Evolutionary conservation across 2,329 filamentous ascomycete species (phyloP), one percentile per base, ranked within the genome.

Genomic region (Graphilbum ipis-grandicollis): DNA sequence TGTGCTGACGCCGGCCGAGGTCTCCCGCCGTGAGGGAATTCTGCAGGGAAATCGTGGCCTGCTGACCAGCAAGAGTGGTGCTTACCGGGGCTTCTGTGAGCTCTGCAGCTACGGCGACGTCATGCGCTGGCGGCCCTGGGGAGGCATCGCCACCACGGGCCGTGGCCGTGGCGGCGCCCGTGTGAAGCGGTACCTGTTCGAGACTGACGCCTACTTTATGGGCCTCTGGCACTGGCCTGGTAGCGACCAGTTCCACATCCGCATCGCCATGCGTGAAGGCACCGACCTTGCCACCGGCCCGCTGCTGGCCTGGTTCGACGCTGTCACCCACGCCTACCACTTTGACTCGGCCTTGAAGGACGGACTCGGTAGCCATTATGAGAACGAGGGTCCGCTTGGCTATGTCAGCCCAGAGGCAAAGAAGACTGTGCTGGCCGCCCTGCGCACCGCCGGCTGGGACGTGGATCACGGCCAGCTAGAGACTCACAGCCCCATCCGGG

Each of bases 21-120:
- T 85, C 2, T 68, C 81, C 1, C 48, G 67, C 34, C 57, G 61
- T 34, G 79, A 84, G 52, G 70, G 65, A 15, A 71, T 84, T 18
- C 55, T 94, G n/a, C 59, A 67, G 34, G 66, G 65, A 56, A 54
- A 51, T 37, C 47, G 50, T 35, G 62, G 50, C 41, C 62, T 60
- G 47, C 66, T 51, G 38, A 61, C 53, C 9, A 56, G 54, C 43
- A 53, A 55, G 44, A 52, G 36, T 17, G 52, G 50, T 37, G 52
- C 52, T 18, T 56, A 56, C 40, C 47, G 39, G 14, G 55, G 55
- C 15, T 43, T 42, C 21, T 55, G 52, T 42, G 47, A 52, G 30
- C 52, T 57, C 33, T 48, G 46, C 29, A 60, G 50, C 40, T 69
- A 66, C 41, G 53, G 51, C 26, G 52, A 62, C 26, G 47, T 56